A percentile compares a stretch with the other conserved stretches of the same genome.
phyloP scores from a whole-genome alignment of 352 stramenopile genomes.

The Phytophthora constricta region DNA sequence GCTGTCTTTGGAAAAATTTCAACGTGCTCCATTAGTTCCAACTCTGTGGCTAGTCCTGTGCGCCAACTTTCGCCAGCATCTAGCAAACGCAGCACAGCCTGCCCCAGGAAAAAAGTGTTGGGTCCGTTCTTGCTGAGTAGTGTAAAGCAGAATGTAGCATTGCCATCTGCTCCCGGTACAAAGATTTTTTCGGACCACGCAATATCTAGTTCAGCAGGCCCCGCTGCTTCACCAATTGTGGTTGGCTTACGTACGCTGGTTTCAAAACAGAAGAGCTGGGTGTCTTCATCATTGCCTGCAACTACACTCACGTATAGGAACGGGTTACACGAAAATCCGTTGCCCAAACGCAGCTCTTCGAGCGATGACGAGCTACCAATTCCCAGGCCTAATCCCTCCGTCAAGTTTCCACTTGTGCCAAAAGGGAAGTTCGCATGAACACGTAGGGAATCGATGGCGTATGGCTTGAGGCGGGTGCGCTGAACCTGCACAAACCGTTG shows the following conservation, averaged over 20 bases:
- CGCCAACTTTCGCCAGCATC: constrained; percentile 58
- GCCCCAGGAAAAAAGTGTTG: constrained; percentile 79
- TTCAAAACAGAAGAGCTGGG: constrained; percentile 76
- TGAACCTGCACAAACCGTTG: constrained; percentile 52
- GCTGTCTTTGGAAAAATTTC: constrained; percentile 69
- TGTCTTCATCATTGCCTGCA: constrained; percentile 69
- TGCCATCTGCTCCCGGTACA: constrained; percentile 69
- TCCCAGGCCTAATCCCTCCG: constrained; percentile 11
- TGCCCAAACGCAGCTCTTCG: constrained; percentile 66
- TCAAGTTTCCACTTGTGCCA: constrained; percentile 4
- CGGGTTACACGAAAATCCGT: constrained; percentile 78
- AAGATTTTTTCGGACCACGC: constrained; percentile 69
- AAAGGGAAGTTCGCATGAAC: constrained; percentile 25
- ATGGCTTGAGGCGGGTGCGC: constrained; percentile 65
- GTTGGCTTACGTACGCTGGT: constrained; percentile 53
- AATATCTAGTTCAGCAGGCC: constrained; percentile 39
- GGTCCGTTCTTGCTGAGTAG: constrained; percentile 78
- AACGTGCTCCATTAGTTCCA: constrained; percentile 50
- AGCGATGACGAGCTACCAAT: constrained; percentile 8
- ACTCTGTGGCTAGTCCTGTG: constrained; percentile 42
- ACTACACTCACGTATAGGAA: constrained; percentile 76
- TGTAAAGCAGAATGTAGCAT: constrained; percentile 74
- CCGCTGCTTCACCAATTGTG: background rate
- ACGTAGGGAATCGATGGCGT: constrained; percentile 50
- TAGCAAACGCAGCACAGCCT: constrained; percentile 56